Percentiles rank a stretch among this genome's conserved stretches.
phyloP scores from a whole-genome alignment of 139 green algal species.

The Chlorella sp. region DNA sequence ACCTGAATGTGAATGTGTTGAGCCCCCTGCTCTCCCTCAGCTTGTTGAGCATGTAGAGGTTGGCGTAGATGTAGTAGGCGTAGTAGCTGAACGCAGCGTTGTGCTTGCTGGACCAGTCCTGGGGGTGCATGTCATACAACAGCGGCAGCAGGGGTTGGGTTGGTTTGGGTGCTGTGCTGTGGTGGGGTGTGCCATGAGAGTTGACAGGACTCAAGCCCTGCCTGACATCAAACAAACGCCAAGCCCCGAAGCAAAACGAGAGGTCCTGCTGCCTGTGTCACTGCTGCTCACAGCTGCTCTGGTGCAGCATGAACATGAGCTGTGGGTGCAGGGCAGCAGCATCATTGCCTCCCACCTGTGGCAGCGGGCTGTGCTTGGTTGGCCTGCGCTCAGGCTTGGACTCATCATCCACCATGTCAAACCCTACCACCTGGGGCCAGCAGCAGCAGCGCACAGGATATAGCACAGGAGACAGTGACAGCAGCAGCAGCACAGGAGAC shows the following conservation, averaged over 20 bases:
- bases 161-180: not conserved
- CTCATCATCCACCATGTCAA: slow-evolving; percentile 99
- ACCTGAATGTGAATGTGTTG: slow-evolving; percentile 87
- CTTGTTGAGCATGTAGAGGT: slow-evolving; percentile 90
- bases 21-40: slow-evolving; percentile 79
- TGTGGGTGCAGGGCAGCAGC: too few relatives aligned
- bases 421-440: slow-evolving; percentile 80
- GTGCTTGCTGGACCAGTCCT: slow-evolving; percentile 76
- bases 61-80: slow-evolving; percentile 96
- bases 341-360: too few relatives aligned
- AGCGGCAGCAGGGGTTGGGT: not conserved
- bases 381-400: slow-evolving; percentile 92
- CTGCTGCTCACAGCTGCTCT: too few relatives aligned
- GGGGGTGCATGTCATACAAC: too few relatives aligned
- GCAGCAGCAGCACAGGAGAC: not conserved
- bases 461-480: too few relatives aligned
- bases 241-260: too few relatives aligned
- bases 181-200: slow-evolving; percentile 8
- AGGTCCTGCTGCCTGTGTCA: too few relatives aligned
- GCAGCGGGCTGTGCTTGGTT: slow-evolving; percentile 87
- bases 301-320: too few relatives aligned
- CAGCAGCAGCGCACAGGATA: too few relatives aligned
- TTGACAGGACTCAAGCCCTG: too few relatives aligned
- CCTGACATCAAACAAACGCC: too few relatives aligned
- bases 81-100: slow-evolving; percentile 96